Evolutionary conservation across 1,284 basidiomycete genomes (phyloP).

Genomic region (Cutaneotrichosporon sp.): DNA sequence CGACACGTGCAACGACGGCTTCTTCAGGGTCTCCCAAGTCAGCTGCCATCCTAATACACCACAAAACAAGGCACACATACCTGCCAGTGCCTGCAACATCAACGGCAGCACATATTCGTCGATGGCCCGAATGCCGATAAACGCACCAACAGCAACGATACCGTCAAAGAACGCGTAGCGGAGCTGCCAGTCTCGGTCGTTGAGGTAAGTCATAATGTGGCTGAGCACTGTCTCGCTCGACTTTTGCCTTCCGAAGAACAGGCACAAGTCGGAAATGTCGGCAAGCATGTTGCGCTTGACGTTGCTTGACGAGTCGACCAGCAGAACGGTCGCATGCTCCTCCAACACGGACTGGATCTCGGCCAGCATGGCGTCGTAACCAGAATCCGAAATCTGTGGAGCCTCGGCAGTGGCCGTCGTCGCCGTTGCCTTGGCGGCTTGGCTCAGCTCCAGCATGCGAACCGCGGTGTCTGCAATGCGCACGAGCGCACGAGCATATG

Average conservation of each 20-base stretch:
- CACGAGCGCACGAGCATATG: constrained; percentile 81
- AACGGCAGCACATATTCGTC: constrained; percentile 78
- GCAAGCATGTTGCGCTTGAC: constrained; percentile 58
- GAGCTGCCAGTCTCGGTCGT: constrained; percentile 89
- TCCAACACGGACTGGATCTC: constrained; percentile 82
- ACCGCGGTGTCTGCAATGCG: constrained; percentile 74
- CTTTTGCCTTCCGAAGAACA: constrained; percentile 85
- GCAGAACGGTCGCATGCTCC: constrained; percentile 72
- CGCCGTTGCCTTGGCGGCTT: constrained; percentile 60
- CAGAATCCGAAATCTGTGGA: constrained; percentile 66
- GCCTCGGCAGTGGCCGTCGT: constrained; percentile 52
- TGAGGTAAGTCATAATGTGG: constrained; percentile 98
- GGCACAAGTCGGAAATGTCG: constrained; percentile 79
- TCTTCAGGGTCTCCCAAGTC: constrained; percentile 77
- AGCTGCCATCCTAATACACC: not conserved
- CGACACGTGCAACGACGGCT: constrained; percentile 79
- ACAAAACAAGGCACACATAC: constrained; percentile 50
- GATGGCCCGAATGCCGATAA: constrained; percentile 74
- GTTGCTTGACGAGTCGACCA: constrained; percentile 53
- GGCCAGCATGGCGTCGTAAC: constrained; percentile 77
- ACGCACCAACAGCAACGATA: constrained; percentile 88
- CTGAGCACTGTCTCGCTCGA: constrained; percentile 93
- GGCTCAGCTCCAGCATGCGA: constrained; percentile 74
- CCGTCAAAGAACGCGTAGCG: constrained; percentile 91
- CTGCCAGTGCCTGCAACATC: constrained; percentile 86